These are phyloP conservation scores for Cenchrus fungigraminus DNA, from an alignment of 176 grass and related monocot genomes.

Conservation along the genomic window DNA sequence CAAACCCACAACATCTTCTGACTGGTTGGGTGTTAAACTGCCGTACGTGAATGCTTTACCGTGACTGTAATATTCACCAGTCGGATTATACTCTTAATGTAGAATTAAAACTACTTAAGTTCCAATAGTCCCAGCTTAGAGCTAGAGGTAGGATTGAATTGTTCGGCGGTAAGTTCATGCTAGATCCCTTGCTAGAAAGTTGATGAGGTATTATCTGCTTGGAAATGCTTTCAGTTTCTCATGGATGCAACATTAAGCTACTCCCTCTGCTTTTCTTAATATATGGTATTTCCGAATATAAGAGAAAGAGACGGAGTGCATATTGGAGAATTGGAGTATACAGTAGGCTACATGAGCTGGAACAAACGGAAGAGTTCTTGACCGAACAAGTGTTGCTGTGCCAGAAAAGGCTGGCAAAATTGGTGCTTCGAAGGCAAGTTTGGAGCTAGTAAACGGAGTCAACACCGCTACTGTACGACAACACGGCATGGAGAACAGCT, in stretches of 20 bases:
- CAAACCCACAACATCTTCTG: background rate
- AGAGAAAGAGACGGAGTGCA: no score
- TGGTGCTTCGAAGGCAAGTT: background rate
- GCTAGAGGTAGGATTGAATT: no score
- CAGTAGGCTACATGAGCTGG: background rate
- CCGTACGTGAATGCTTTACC: background rate
- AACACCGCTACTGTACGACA: background rate
- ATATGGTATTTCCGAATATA: no score
- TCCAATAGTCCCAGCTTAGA: no score
- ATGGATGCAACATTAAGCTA: background rate
- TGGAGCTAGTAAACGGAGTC: background rate
- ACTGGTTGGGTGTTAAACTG: background rate
- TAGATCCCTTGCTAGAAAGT: background rate
- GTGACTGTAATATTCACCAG: no score
- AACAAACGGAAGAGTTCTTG: background rate
- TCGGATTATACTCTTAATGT: background rate
- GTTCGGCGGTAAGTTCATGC: no score
- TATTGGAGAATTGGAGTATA: no score
- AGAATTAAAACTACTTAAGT: no score
- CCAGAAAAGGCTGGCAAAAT: background rate
- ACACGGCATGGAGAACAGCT: background rate
- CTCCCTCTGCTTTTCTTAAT: no score
- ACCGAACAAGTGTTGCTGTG: background rate
- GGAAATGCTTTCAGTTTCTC: background rate
- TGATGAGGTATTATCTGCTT: background rate